phyloP scores from a whole-genome alignment of 2,329 filamentous ascomycete species.

The Beauveria brongniartii region DNA sequence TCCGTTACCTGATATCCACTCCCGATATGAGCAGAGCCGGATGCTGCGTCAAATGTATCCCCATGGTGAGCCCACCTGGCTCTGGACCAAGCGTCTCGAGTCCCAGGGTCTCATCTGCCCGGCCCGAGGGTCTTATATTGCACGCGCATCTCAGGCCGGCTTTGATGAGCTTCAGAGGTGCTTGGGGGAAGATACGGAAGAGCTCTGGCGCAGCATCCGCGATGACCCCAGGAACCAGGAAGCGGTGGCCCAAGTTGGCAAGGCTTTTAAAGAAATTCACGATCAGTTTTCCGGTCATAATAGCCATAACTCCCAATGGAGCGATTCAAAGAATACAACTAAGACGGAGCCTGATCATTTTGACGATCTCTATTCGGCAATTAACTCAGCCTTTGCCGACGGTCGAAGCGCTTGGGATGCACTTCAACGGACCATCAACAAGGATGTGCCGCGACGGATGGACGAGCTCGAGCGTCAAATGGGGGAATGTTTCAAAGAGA shows the following conservation, averaged over 20 bases:
- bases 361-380: conserved; percentile 32
- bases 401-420: conserved; percentile 32
- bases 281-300: conserved; percentile 6
- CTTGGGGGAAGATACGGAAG: conserved; percentile 21
- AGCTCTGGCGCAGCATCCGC: conserved; percentile 20
- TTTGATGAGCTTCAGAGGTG: conserved; percentile 25
- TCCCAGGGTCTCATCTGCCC: conserved; percentile 24
- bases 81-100: conserved; percentile 33
- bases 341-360: conserved; percentile 25
- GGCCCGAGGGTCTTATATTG: conserved; percentile 19
- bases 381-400: conserved; percentile 29
- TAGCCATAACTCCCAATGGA: neutral
- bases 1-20: conserved; percentile 32
- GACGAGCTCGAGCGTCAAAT: conserved; percentile 5
- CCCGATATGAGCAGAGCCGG: conserved; percentile 26
- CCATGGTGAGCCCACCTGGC: conserved; percentile 30
- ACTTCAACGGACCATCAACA: conserved; percentile 29
- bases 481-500: neutral
- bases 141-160: conserved; percentile 18
- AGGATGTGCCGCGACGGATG: conserved; percentile 13
- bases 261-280: conserved; percentile 12
- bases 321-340: neutral
- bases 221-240: conserved; percentile 12
- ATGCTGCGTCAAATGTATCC: conserved; percentile 32
- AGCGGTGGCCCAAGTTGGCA: conserved; percentile 12